Conservation (phyloP, 2,329 filamentous ascomycete species). For the Hortaea werneckii region DNA sequence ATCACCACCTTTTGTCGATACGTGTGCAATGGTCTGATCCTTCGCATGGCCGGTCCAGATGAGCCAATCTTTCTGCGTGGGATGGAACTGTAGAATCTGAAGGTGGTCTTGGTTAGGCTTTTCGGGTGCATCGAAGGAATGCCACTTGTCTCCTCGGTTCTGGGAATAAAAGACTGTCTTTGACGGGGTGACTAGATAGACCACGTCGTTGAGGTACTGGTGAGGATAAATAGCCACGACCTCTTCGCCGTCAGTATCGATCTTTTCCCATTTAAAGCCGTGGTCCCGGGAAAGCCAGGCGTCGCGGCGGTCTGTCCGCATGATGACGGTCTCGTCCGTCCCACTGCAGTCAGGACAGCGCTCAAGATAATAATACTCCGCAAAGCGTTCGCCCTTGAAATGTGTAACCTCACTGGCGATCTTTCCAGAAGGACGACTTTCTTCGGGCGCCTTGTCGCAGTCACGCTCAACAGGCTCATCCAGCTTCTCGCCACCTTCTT, state of each 20-base stretch:
- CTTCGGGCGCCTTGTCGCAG: slow-evolving; percentile 53
- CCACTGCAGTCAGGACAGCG: slow-evolving; percentile 53
- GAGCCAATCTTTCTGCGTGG: slow-evolving; percentile 75
- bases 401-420: slow-evolving; percentile 50
- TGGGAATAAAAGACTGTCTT: slow-evolving; percentile 69
- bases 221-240: slow-evolving; percentile 68
- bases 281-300: slow-evolving; percentile 74
- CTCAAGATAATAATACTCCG: slow-evolving; percentile 66
- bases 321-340: slow-evolving; percentile 62
- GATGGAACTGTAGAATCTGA: slow-evolving; percentile 68
- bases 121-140: slow-evolving; percentile 61
- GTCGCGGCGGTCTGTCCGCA: slow-evolving; percentile 48
- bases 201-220: slow-evolving; percentile 68
- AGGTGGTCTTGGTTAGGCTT: slow-evolving; percentile 41
- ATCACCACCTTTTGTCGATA: slow-evolving; percentile 66
- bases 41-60: slow-evolving; percentile 64
- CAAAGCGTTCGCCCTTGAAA: slow-evolving; percentile 52
- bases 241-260: slow-evolving; percentile 53
- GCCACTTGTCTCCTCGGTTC: slow-evolving; percentile 64
- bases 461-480: slow-evolving; percentile 54
- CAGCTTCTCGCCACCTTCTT: slow-evolving; percentile 28
- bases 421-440: slow-evolving; percentile 52
- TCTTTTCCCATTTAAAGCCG: slow-evolving; percentile 69
- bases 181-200: slow-evolving; percentile 69
- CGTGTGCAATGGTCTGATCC: slow-evolving; percentile 61